Base-by-base conservation (phyloP, 2,329 filamentous ascomycete species). In the Pezicula carpinea region DNA sequence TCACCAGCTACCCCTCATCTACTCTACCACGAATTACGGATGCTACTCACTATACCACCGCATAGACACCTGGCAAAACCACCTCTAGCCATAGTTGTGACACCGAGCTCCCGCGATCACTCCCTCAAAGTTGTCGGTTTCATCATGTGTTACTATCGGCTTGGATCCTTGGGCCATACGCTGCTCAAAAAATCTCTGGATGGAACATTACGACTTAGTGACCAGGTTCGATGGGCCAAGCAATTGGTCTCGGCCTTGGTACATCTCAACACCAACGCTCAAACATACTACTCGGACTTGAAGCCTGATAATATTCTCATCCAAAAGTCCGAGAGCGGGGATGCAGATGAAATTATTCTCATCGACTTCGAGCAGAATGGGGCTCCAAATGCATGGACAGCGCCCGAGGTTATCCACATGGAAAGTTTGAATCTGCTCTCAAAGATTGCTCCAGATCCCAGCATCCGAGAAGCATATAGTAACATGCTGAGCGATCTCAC, bases 291-390 rank as follows among this genome's bases (percentile, higher is more conserved):
- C 29, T 8, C 8, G 8, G 29, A 32, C 8, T 8, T 32, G 8
- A 32, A 32, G 29, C 8, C 29, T 8, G 29, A 32, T 32, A 32
- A 38, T 15, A 38, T 38, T 19, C 7, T 38, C 13, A 7, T 38
- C 8, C 14, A 8, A 8, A 32, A 14, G 14, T 8, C 8, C 14
- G 29, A 8, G 7, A 8, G 8, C 8, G 29, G 29, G 29, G n/a
- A n/a, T n/a, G 7, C 35, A n/a, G 15, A 17, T 7, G 69, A 80
- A 45, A 63, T 73, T 11, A 58, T 81, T 57, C 75, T 82, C 72
- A 70, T 82, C 5, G 79, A 82, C 51, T 80, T 82, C 56, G 79
- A 82, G 60, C 79, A 82, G 59, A 72, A 79, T 32, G 79, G 79
- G 8, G 78, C 82, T 2, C 82, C 79, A 79, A 79, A 75, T 60